Percentiles rank a stretch among this genome's conserved stretches.
Conservation (phyloP, 306 rosid genomes). For the Potentilla sterilis region DNA sequence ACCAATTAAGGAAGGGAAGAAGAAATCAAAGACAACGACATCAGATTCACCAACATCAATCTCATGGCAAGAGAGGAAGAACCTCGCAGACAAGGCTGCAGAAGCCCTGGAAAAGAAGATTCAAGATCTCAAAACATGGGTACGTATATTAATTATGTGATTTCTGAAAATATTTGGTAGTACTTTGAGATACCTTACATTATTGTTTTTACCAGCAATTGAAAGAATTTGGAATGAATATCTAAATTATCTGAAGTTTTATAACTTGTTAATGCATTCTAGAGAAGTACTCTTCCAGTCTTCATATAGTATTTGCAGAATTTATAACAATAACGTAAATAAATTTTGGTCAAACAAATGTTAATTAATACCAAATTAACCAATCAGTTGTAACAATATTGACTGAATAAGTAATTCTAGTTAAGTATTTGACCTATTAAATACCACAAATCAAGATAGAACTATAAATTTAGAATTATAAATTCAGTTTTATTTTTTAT, state of each 20-base stretch:
- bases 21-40: constrained; percentile 7
- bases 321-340: not conserved
- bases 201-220: too few species aligned
- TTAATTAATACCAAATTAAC: too few species aligned
- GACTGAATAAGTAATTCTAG: not conserved
- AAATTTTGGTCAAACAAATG: not conserved
- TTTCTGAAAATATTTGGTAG: not conserved
- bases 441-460: too few species aligned
- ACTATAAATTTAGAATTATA: too few species aligned
- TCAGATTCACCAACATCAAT: not conserved
- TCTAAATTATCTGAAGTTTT: too few species aligned
- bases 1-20: constrained; percentile 8
- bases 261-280: too few species aligned
- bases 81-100: constrained; percentile 27
- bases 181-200: not conserved
- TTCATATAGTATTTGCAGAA: too few species aligned
- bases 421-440: not conserved
- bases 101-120: constrained; percentile 26
- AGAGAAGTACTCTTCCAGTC: too few species aligned
- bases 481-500: too few species aligned
- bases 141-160: not conserved
- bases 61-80: constrained; percentile 33
- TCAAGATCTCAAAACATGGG: constrained; percentile 33
- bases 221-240: not conserved
- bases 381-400: not conserved